Percentiles rank a stretch among this genome's conserved stretches.
These are phyloP conservation scores for Leccinum obscurum DNA, from an alignment of 768 basidiomycete species.

Conservation along the genomic window DNA sequence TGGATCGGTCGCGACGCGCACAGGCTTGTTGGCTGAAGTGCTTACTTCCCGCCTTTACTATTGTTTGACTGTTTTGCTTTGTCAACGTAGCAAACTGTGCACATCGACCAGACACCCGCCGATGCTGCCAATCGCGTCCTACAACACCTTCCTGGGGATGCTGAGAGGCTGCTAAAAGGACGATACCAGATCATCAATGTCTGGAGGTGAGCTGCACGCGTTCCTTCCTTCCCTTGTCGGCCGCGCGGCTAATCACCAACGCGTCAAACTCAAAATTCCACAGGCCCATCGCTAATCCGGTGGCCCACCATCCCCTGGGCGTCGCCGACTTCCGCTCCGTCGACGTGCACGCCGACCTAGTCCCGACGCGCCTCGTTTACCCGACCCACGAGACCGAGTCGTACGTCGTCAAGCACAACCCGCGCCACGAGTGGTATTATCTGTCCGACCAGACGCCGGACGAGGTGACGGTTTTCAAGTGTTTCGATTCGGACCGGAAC, in stretches of 20 bases:
- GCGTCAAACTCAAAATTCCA: not conserved
- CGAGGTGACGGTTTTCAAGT: constrained; percentile 42
- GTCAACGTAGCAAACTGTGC: constrained; percentile 34
- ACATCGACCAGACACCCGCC: constrained; percentile 42
- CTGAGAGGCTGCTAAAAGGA: constrained; percentile 38
- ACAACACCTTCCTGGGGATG: constrained; percentile 39
- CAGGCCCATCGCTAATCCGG: constrained; percentile 36
- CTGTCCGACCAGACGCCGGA: constrained; percentile 39
- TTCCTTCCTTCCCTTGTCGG: not conserved
- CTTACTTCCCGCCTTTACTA: too few species aligned
- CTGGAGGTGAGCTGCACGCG: constrained; percentile 31
- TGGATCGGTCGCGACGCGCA: not conserved
- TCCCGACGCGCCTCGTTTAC: constrained; percentile 36
- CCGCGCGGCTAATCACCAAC: too few species aligned
- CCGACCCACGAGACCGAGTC: constrained; percentile 2
- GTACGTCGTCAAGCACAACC: too few species aligned
- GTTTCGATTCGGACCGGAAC: constrained; percentile 40
- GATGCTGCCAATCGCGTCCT: constrained; percentile 37
- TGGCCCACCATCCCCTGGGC: constrained; percentile 38
- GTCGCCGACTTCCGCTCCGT: constrained; percentile 39
- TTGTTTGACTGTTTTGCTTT: not conserved
- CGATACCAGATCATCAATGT: constrained; percentile 45
- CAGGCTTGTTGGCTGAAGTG: not conserved
- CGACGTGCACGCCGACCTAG: constrained; percentile 35
- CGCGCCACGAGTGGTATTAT: constrained; percentile 35